Conservation (phyloP, 2,329 filamentous ascomycete genomes). For the Claviceps purpurea region DNA sequence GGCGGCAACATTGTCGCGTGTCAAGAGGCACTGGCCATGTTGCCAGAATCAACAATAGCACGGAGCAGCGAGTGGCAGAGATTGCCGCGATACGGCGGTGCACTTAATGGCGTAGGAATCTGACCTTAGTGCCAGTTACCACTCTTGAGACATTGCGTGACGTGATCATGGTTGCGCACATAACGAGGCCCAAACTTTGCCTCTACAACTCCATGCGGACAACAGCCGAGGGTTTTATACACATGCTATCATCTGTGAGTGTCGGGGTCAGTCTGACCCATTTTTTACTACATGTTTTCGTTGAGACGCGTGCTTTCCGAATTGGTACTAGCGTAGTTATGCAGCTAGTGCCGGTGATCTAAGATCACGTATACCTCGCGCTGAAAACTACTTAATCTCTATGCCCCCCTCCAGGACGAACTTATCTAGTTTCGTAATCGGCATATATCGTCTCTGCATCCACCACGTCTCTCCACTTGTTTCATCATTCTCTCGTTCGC, state of each 20-base stretch:
- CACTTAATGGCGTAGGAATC: neutral
- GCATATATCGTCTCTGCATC: conserved; percentile 25
- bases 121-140: neutral
- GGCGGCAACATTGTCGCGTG: neutral
- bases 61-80: neutral
- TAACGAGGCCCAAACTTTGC: no score
- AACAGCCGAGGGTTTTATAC: neutral
- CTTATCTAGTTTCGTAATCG: conserved; percentile 19
- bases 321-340: conserved; percentile 16
- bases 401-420: conserved; percentile 29
- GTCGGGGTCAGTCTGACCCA: conserved; percentile 6
- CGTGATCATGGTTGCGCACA: neutral
- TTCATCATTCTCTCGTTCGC: conserved; percentile 6
- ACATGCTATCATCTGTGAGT: neutral
- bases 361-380: conserved; percentile 31
- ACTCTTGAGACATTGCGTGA: neutral
- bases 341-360: conserved; percentile 28
- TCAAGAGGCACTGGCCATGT: neutral
- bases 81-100: neutral
- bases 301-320: conserved; percentile 17
- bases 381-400: conserved; percentile 45
- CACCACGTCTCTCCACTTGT: conserved; percentile 15
- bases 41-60: neutral
- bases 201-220: no score
- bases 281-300: conserved; percentile 13